Conservation (phyloP, 768 basidiomycete species). For the Lentinula raphanica region DNA sequence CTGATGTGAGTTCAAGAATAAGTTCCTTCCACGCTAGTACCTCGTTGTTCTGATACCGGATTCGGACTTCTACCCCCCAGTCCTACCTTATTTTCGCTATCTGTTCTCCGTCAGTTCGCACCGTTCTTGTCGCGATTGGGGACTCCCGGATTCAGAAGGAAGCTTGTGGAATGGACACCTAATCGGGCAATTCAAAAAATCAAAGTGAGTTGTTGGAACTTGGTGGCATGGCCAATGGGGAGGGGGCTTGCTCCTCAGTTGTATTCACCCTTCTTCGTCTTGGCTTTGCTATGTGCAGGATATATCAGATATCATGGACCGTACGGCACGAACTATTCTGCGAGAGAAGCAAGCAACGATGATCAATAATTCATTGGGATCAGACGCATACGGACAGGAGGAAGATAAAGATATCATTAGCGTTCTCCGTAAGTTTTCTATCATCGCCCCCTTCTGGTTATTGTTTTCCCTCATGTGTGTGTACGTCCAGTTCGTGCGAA, state of each 20-base stretch:
- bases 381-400: neutral
- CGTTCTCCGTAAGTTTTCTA: slow-evolving; percentile 30
- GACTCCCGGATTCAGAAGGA: slow-evolving; percentile 35
- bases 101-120: slow-evolving; percentile 41
- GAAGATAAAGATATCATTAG: slow-evolving; percentile 44
- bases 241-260: too few relatives aligned
- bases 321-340: slow-evolving; percentile 36
- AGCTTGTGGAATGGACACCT: slow-evolving; percentile 37
- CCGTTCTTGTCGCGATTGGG: slow-evolving; percentile 40
- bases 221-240: too few relatives aligned
- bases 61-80: slow-evolving; percentile 23
- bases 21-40: neutral
- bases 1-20: slow-evolving; percentile 30
- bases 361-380: slow-evolving; percentile 11
- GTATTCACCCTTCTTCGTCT: too few relatives aligned
- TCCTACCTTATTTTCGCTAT: slow-evolving; percentile 39
- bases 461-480: neutral
- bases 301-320: slow-evolving; percentile 46
- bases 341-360: slow-evolving; percentile 29
- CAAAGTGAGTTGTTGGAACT: slow-evolving; percentile 14
- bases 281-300: slow-evolving; percentile 7
- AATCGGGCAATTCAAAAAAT: slow-evolving; percentile 34
- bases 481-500: slow-evolving; percentile 31
- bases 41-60: neutral
- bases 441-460: neutral